Evolutionary conservation across 139 green algal genomes (phyloP), one percentile per base, ranked within the genome.

Genomic region (Chara braunii): DNA sequence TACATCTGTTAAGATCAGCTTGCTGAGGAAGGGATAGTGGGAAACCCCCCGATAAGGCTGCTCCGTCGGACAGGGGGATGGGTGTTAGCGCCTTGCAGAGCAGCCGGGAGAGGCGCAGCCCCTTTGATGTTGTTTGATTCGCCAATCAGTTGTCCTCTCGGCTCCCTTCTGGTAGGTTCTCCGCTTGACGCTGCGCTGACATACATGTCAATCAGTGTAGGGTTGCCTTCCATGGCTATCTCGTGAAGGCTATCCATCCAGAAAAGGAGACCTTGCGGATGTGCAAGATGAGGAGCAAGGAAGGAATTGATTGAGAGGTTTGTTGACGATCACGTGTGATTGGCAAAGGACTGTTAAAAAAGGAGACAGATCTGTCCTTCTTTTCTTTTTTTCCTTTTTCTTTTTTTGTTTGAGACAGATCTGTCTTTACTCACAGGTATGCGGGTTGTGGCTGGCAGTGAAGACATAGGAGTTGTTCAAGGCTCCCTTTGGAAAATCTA

Each of bases 321-420:
- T 18, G 62, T 72, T 18, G 57, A 80, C 28, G 57, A 37, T 3
- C 37, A 63, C 28, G 76, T 4, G 88, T 85, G 7, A 81, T 97
- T 23, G 87, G 87, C 58, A 78, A 78, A 24, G 80, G 83, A 4
- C 82, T 98, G 65, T 95, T 97, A 64, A 94, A 95, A 62, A 94
- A 93, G 60, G 91, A 97, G 26, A 95, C 86, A 5, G 88, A 96
- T 64, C 68, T 95, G 22, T 60, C 70, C 0, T 35, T 79, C 4
- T 98, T 97, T 36, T n/a, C n/a, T n/a, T n/a, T n/a, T n/a, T n/a
- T n/a, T n/a, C n/a, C n/a, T n/a, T n/a, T n/a, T n/a, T n/a, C n/a
- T n/a, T n/a, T n/a, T n/a, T n/a, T n/a, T n/a, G n/a, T n/a, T n/a
- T n/a, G 91, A 97, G 26, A 95, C 86, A 5, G 88, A 96, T 64